A percentile compares a stretch with the other conserved stretches of the same genome.
Conservation (phyloP, 805 yeast genomes). For the Kazachstania psychrophila region DNA sequence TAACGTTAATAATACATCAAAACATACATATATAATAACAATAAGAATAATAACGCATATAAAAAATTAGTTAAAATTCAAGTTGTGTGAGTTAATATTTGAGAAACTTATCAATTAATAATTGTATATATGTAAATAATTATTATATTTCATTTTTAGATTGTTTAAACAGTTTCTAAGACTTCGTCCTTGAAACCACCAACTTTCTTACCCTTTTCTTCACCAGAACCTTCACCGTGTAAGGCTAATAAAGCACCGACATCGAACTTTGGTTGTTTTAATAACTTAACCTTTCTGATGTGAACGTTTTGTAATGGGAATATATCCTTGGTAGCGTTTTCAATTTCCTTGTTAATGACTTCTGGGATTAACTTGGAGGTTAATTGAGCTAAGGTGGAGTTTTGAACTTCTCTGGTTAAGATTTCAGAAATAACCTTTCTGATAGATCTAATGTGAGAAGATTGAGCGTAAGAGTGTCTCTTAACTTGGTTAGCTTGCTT, state of each 20-base stretch:
- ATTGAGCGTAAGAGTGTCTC: constrained; percentile 96
- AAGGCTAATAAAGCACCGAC: constrained; percentile 90
- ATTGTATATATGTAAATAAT: constrained; percentile 9
- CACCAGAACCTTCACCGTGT: constrained; percentile 89
- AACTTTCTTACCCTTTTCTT: constrained; percentile 95
- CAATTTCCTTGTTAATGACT: constrained; percentile 96
- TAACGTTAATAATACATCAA: no score
- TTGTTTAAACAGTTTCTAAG: constrained; percentile 81
- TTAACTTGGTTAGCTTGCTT: constrained; percentile 93
- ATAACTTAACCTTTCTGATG: constrained; percentile 96
- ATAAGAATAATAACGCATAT: no score
- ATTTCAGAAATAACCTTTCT: constrained; percentile 95
- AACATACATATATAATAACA: no score
- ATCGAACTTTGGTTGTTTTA: constrained; percentile 98
- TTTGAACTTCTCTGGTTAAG: constrained; percentile 91
- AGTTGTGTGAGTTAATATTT: no score
- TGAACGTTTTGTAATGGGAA: constrained; percentile 97
- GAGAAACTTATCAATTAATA: constrained; percentile 7
- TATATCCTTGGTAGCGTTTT: constrained; percentile 88
- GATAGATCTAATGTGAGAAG: constrained; percentile 92
- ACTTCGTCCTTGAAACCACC: constrained; percentile 95
- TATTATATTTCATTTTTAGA: constrained; percentile 1
- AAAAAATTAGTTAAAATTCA: no score
- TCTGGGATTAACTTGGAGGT: constrained; percentile 96
- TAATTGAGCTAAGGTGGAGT: constrained; percentile 91